Base-by-base conservation (phyloP, 441 rosid species). In the Gossypium aridum region DNA sequence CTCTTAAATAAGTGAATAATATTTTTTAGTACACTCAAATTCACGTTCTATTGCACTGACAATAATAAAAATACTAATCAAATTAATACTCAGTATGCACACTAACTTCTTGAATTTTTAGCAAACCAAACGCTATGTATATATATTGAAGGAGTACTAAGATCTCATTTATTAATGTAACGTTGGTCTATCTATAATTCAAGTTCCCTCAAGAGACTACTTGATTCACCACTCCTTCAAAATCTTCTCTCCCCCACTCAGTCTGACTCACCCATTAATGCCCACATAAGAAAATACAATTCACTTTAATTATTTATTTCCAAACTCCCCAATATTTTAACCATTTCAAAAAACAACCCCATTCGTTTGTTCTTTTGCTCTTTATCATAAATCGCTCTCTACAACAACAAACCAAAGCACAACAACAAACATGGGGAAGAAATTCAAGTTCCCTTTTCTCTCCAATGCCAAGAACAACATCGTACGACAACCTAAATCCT, bases 391-490 rank as follows among this genome's bases (percentile, higher is more conserved):
- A 7, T 23, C 12, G 26, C 47, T 31, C 39, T 34, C 8, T 34
- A 34, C 39, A 3, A 9, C 4, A 65, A 20, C 17, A 39, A 14
- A 53, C 57, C 20, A 23, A 25, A 3, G 20, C 45, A 13, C 43
- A 60, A 3, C n/a, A 61, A 6, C 8, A 60, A 5, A 72, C 9
- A 74, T 54, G 64, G 72, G 64, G 64, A 75, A 56, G 55, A 87
- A 74, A 34, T 87, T 85, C 89, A 90, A 87, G 74, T 82, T 79
- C 39, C 87, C 91, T 56, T 88, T 87, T 69, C 78, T 87, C 78
- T 76, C 64, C 75, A 81, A 74, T 70, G 79, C 26, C 74, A 61
- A 14, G 10, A 26, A 13, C 64, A 76, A 17, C 57, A 2, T 3
- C 60, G 60, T 55, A 55, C 60, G 20, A 2, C 75, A 55, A 34